Base-by-base conservation (phyloP, 2,329 filamentous ascomycete species). In the Hymenoscyphus infarciens region DNA sequence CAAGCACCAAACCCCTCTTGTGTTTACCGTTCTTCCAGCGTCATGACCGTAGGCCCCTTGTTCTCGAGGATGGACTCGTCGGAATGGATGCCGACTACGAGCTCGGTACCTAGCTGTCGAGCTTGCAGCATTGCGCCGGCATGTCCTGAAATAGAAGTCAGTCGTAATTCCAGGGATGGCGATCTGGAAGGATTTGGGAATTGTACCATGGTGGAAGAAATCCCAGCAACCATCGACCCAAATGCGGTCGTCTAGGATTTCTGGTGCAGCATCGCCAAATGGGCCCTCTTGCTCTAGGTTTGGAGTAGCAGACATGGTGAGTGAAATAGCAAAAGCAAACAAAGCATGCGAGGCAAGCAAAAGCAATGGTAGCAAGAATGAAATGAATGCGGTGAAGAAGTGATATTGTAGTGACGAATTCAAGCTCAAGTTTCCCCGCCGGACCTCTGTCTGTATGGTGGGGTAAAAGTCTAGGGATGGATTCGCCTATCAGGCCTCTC, bases 201-300 rank as follows among this genome's bases (percentile, higher is more conserved):
- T 79, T 69, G 35, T 77, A 92, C 91, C 95, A 76, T 98, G 95
- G 76, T 99, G 95, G 79, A 93, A 96, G 78, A 99, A 99, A 80
- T 99, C 95, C 80, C 97, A 99, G 82, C 95, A 99, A 66, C 95
- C 95, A 76, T 99, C 95, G 29, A 99, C 90, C 96, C 96, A 99
- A 72, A 99, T 91, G 69, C 94, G 87, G 71, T 90, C 87, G 62
- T 88, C 82, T 6, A 74, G 64, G 19, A 75, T 67, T 60, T 72
- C 70, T n/a, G 70, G 64, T 6, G 72, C 72, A 25, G 72, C 63
- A 6, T 72, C 68, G 5, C 73, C 73, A 52, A 66, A 64, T 19
- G 73, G 73, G 11, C 59, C 63, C 7, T 65, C 66, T 53, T 64
- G 63, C 49, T 71, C 70, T 53, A 61, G 11, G 31, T 52, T 27